Base-by-base conservation (phyloP, 148 eudicot species). In the Rhododendron mucronatum region DNA sequence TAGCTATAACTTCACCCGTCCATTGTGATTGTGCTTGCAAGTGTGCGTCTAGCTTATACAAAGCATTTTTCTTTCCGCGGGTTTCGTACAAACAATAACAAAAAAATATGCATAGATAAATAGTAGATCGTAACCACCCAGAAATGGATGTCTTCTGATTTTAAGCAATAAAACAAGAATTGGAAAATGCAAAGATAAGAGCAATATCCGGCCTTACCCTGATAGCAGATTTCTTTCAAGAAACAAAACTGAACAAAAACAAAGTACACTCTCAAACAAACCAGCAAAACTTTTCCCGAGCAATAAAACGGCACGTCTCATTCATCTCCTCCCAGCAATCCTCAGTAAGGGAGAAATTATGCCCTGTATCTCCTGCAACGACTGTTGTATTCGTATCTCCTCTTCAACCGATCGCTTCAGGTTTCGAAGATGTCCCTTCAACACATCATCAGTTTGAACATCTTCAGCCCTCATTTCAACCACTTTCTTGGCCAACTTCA, bases 351-450 rank as follows among this genome's bases (percentile, higher is more conserved):
- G 99, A 48, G 98, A 95, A 82, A 95, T 93, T 20, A 97, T 89
- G 75, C 99, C 99, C 87, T 95, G 98, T 79, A 97, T 91, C 90
- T 97, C 98, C 77, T 91, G 89, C 91, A 97, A 87, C 3, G 96
- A 92, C 83, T 94, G 90, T 74, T 97, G 98, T 85, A 93, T 88
- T 77, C 91, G 90, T 51, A 97, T 89, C 93, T 97, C 99, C 88
- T 97, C 99, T 51, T 89, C 92, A 82, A 95, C 88, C 0, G 93
- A 88, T 47, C 99, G 78, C 91, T 92, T 95, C 51, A 97, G 81
- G 84, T 97, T 97, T 84, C 90, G 89, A 83, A 95, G 82, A 74
- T 92, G 93, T 48, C 86, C 90, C 83, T 86, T 93, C 44, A 97
- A 88, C 13, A 78, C 82, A 82, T 92, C 93, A 5, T 91, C 88